These are phyloP conservation scores for Pichia rugopelliculosa DNA, from an alignment of 805 yeast genomes.

Conservation along the genomic window DNA sequence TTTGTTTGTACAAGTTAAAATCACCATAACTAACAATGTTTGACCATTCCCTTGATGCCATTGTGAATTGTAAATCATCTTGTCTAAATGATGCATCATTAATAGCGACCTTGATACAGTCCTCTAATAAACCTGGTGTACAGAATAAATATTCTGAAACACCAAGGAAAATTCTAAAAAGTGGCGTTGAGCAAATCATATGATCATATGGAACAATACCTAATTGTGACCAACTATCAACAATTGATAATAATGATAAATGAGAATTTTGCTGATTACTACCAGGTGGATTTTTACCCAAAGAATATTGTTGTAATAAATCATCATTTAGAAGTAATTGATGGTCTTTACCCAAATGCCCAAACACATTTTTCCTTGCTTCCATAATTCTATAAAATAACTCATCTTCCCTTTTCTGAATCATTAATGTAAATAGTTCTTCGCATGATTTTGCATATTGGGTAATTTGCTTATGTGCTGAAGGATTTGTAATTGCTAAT, in stretches of 20 bases:
- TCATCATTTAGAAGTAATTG: constrained; percentile 68
- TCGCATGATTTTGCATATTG: constrained; percentile 85
- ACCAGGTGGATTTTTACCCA: constrained; percentile 63
- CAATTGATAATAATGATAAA: constrained; percentile 79
- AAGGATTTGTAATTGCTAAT: constrained; percentile 88
- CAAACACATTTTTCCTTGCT: constrained; percentile 75
- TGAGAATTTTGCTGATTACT: constrained; percentile 79
- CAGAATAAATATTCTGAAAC: constrained; percentile 89
- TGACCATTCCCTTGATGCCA: constrained; percentile 89
- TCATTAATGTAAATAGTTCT: constrained; percentile 76
- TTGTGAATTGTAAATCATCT: constrained; percentile 87
- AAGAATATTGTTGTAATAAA: constrained; percentile 69
- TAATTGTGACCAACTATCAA: constrained; percentile 84
- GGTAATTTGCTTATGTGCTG: constrained; percentile 84
- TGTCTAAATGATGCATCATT: constrained; percentile 61
- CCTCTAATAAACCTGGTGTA: constrained; percentile 74
- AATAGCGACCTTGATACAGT: constrained; percentile 67
- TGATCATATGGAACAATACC: constrained; percentile 93
- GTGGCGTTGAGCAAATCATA: constrained; percentile 92
- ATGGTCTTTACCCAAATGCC: constrained; percentile 48
- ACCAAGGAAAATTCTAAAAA: constrained; percentile 86
- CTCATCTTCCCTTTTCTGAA: constrained; percentile 56
- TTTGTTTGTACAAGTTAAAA: constrained; percentile 59
- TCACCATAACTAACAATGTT: constrained; percentile 69
- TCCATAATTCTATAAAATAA: constrained; percentile 48